These are phyloP conservation scores for Eutrema japonicum DNA, from an alignment of 345 rosid genomes.

Conservation along the genomic window DNA sequence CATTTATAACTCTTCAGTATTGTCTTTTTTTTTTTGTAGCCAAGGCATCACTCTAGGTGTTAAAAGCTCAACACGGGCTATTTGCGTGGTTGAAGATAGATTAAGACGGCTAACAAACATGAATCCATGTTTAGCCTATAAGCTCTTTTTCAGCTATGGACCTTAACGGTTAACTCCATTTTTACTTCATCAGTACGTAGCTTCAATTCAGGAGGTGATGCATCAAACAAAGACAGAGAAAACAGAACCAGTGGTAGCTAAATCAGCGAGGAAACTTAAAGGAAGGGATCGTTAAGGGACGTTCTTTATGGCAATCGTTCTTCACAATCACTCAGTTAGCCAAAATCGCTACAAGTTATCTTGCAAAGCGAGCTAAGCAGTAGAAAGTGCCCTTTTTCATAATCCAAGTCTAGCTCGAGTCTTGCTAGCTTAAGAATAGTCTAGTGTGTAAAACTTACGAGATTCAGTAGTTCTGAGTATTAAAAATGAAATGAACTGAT, in stretches of 20 bases:
- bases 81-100: constrained; percentile 85
- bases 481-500: no score
- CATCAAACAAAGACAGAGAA: no score
- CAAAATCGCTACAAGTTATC: constrained; percentile 48
- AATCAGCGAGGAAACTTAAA: no score
- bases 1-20: not conserved
- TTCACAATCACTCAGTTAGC: constrained; percentile 57
- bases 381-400: constrained; percentile 32
- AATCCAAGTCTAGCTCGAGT: constrained; percentile 19
- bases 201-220: constrained; percentile 64
- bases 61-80: constrained; percentile 74
- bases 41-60: constrained; percentile 88
- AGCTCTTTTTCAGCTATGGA: not conserved
- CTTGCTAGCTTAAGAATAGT: constrained; percentile 33
- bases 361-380: constrained; percentile 53
- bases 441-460: no score
- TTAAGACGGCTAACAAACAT: constrained; percentile 60
- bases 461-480: no score
- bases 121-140: constrained; percentile 48
- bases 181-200: constrained; percentile 74
- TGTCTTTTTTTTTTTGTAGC: constrained; percentile 45
- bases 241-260: constrained; percentile 63
- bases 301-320: constrained; percentile 57
- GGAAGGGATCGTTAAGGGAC: no score
- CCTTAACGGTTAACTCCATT: constrained; percentile 47